Evolutionary conservation across 139 green algal species (phyloP), one percentile per base, ranked within the genome.

Genomic region (Astrephomene gubernaculifera): DNA sequence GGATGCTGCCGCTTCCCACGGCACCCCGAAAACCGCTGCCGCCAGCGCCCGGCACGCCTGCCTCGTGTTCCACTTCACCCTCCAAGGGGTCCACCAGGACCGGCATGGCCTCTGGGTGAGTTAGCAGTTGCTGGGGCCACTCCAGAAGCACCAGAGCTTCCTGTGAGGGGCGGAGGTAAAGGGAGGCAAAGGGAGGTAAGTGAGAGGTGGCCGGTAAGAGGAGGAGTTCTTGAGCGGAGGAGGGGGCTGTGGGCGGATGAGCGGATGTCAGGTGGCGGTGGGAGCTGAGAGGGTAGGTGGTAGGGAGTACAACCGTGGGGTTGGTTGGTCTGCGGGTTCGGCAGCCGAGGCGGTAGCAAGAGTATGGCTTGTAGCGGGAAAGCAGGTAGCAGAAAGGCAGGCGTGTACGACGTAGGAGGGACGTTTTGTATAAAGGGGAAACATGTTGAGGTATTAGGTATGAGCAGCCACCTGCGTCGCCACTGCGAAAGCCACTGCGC

Each of bases 401-500:
- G n/a, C n/a, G n/a, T n/a, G n/a, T n/a, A n/a, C n/a, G n/a, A n/a
- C n/a, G n/a, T n/a, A n/a, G n/a, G n/a, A n/a, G n/a, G n/a, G n/a
- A n/a, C n/a, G n/a, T n/a, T n/a, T n/a, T n/a, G n/a, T n/a, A n/a
- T n/a, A n/a, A n/a, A n/a, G n/a, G n/a, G n/a, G n/a, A n/a, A n/a
- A n/a, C n/a, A n/a, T n/a, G n/a, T n/a, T n/a, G n/a, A n/a, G n/a
- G n/a, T n/a, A n/a, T n/a, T n/a, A n/a, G n/a, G n/a, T n/a, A n/a
- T n/a, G n/a, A n/a, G n/a, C n/a, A n/a, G n/a, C 5, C 49, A 80
- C 71, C 72, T 81, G 72, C 12, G 52, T 69, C 0, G 49, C 33
- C 6, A 57, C 54, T 25, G 78, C 78, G 44, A 75, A 92, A 21
- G 43, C 60, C 2, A 86, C 35, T 0, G 88, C 88, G 52, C 75